Percentiles rank a stretch among this genome's conserved stretches.
phyloP scores from a whole-genome alignment of 352 stramenopile genomes.

The Blastocystis sp. region DNA sequence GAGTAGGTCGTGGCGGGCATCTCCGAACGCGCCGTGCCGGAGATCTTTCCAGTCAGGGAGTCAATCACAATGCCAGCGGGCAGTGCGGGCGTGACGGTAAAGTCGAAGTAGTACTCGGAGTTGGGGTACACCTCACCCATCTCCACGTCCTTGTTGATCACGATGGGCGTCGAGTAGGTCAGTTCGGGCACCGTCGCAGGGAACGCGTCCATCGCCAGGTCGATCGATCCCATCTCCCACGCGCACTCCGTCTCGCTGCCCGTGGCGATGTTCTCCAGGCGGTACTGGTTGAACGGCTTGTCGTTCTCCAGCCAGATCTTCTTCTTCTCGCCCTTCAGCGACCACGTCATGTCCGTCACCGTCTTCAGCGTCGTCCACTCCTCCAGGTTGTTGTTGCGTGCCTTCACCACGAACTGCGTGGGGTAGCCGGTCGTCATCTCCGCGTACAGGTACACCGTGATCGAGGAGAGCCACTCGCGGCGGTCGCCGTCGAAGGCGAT shows the following conservation, averaged over 20 bases:
- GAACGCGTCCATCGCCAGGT: not conserved
- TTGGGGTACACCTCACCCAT: not conserved
- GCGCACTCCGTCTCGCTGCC: not conserved
- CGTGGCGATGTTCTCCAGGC: conserved; percentile 5
- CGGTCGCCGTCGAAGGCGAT: not conserved
- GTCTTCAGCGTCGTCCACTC: not conserved
- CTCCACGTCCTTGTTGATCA: not conserved
- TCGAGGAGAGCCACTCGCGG: conserved; percentile 6
- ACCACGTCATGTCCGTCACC: not conserved
- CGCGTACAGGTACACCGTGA: not conserved
- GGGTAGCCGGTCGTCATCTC: not conserved
- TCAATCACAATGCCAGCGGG: conserved; percentile 4
- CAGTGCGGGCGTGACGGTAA: not conserved
- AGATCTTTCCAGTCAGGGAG: not conserved
- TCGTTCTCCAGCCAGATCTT: not conserved
- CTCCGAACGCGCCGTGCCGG: not conserved
- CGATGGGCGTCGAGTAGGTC: not conserved
- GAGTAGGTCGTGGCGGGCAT: not conserved
- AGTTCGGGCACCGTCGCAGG: not conserved
- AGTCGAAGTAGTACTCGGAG: not conserved
- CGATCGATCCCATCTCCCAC: not conserved
- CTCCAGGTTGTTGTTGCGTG: not conserved
- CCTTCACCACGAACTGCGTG: not conserved
- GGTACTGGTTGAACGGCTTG: conserved; percentile 35
- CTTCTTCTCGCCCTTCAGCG: not conserved